These are phyloP conservation scores for Neonothopanus nambi DNA, from an alignment of 1,284 basidiomycete species.

Conservation along the genomic window DNA sequence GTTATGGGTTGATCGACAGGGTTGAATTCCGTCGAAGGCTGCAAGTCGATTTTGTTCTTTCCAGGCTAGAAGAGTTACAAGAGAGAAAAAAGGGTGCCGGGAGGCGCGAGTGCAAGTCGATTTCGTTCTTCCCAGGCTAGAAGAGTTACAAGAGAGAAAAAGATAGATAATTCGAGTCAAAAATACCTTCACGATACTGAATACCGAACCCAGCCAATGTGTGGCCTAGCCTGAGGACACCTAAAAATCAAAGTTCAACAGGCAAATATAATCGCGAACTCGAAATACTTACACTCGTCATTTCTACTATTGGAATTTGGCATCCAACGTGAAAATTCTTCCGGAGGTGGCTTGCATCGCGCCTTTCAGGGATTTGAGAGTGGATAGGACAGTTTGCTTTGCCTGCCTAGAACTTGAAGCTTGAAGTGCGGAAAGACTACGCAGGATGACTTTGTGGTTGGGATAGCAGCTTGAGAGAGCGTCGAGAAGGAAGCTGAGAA, in stretches of 20 bases:
- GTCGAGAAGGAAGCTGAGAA: too few species aligned
- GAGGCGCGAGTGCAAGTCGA: too few species aligned
- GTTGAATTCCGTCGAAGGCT: background rate
- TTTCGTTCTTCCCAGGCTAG: too few species aligned
- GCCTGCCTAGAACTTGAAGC: too few species aligned
- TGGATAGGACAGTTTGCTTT: constrained; percentile 26
- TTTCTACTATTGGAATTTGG: constrained; percentile 28
- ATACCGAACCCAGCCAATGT: constrained; percentile 23
- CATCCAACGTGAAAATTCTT: constrained; percentile 23
- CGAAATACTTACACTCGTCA: constrained; percentile 29
- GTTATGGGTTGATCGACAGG: too few species aligned
- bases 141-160: too few species aligned
- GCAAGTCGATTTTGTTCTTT: background rate
- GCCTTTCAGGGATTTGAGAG: constrained; percentile 24
- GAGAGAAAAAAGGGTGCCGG: too few species aligned
- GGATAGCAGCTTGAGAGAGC: too few species aligned
- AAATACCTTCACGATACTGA: constrained; percentile 2
- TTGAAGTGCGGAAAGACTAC: too few species aligned
- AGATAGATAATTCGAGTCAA: background rate
- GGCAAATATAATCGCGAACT: background rate
- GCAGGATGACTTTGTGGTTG: too few species aligned
- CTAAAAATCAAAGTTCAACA: constrained; percentile 17
- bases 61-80: background rate
- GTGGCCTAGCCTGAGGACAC: constrained; percentile 21
- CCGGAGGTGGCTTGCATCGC: constrained; percentile 23